These are phyloP conservation scores for Ogataea paraovalis DNA, from an alignment of 805 yeast genomes.

Conservation along the genomic window DNA sequence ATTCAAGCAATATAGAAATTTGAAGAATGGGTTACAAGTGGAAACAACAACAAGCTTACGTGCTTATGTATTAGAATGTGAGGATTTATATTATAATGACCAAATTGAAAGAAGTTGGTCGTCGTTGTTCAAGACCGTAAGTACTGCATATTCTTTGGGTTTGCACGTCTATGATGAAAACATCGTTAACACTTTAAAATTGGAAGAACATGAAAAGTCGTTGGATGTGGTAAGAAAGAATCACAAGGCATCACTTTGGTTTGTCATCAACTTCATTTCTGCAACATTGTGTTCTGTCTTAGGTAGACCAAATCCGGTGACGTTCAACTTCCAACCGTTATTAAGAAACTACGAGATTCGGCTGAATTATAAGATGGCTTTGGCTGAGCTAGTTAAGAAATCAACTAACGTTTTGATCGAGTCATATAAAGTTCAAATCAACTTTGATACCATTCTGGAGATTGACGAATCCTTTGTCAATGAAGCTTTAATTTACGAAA, in stretches of 20 bases:
- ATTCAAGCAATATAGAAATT: conserved; percentile 38
- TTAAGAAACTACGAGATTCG: conserved; percentile 31
- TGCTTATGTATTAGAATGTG: conserved; percentile 48
- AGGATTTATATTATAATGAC: conserved; percentile 45
- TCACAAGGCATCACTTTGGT: conserved; percentile 45
- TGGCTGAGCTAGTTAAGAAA: conserved; percentile 45
- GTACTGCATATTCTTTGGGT: conserved; percentile 49
- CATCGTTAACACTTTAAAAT: conserved; percentile 28
- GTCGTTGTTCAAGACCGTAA: conserved; percentile 44
- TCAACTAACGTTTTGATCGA: conserved; percentile 50
- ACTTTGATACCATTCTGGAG: conserved; percentile 36
- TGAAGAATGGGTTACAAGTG: conserved; percentile 42
- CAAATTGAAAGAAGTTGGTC: conserved; percentile 51
- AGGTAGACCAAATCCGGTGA: conserved; percentile 54
- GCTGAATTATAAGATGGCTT: conserved; percentile 41
- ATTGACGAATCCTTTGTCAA: conserved; percentile 40
- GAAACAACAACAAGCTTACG: conserved; percentile 47
- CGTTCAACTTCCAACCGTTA: conserved; percentile 35
- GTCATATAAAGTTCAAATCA: conserved; percentile 44
- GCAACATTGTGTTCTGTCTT: conserved; percentile 47
- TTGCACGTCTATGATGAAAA: conserved; percentile 41
- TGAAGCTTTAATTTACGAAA: conserved; percentile 37
- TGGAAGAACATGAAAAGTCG: conserved; percentile 30
- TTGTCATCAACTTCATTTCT: conserved; percentile 43
- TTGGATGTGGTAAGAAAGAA: conserved; percentile 28